Percentiles rank a stretch among this genome's conserved stretches.
phyloP scores from a whole-genome alignment of 305 asterid species.

The Fraxinus baroniana region DNA sequence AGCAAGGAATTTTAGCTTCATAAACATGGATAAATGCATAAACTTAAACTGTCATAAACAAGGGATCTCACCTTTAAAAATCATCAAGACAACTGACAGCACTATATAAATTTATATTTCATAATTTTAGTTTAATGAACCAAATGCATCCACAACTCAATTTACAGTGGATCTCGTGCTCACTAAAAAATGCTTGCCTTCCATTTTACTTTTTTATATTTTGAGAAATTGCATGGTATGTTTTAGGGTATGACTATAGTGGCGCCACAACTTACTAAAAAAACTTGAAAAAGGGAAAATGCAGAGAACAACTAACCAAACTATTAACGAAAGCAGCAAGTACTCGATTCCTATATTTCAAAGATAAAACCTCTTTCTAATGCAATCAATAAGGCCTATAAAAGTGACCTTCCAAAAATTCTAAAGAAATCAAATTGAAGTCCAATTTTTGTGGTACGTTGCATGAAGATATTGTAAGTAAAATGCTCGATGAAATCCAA shows the following conservation, averaged over 20 bases:
- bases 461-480: neutral
- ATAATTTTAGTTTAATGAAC: slow-evolving; percentile 4
- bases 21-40: neutral
- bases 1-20: slow-evolving; percentile 11
- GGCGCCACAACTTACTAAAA: neutral
- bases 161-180: neutral
- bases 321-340: neutral
- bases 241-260: neutral
- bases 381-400: neutral
- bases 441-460: neutral
- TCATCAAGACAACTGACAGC: neutral
- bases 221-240: neutral
- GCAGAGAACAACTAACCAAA: neutral
- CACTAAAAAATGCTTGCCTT: neutral
- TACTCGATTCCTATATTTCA: neutral
- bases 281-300: neutral
- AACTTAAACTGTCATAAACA: neutral
- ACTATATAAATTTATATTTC: neutral
- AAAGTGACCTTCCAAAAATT: neutral
- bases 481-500: neutral
- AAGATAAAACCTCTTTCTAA: neutral
- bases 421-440: neutral
- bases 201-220: neutral
- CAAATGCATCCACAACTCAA: neutral
- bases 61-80: neutral